A percentile compares a stretch with the other conserved stretches of the same genome.
Evolutionary conservation across 2,329 filamentous ascomycete genomes (phyloP).

Genomic region (Cordyceps sp.): DNA sequence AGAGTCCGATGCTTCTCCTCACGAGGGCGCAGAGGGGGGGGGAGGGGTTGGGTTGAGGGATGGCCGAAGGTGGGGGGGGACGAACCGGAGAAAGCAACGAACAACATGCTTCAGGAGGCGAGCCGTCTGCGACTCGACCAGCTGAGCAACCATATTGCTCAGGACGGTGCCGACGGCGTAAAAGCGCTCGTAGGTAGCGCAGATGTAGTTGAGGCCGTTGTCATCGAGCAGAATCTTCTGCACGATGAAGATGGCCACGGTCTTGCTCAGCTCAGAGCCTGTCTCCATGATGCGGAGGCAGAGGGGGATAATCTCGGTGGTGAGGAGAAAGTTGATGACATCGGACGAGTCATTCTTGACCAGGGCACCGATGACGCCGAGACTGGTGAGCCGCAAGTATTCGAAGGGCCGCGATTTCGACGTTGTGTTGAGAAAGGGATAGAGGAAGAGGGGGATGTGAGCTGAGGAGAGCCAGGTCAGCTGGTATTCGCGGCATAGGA

Average conservation of each 20-base stretch:
- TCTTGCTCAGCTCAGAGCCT: conserved; percentile 94
- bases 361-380: conserved; percentile 89
- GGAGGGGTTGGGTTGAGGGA: too few species aligned
- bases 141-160: conserved; percentile 95
- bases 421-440: conserved; percentile 96
- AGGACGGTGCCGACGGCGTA: conserved; percentile 95
- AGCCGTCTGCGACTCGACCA: conserved; percentile 95
- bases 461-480: conserved; percentile 32
- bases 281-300: conserved; percentile 99
- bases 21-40: too few species aligned
- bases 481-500: too few species aligned
- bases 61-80: too few species aligned
- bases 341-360: conserved; percentile 98
- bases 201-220: conserved; percentile 93
- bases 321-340: conserved; percentile 96
- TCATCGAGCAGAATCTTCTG: conserved; percentile 97
- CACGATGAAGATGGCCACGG: conserved; percentile 97
- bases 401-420: conserved; percentile 97
- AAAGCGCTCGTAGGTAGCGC: conserved; percentile 95
- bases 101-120: conserved; percentile 94
- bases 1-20: too few species aligned
- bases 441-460: conserved; percentile 93
- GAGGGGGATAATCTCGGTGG: conserved; percentile 94
- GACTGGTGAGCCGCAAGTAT: conserved; percentile 85
- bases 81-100: conserved; percentile 90